Base-by-base conservation (phyloP, 352 stramenopile species). In the Peronospora farinosa region DNA sequence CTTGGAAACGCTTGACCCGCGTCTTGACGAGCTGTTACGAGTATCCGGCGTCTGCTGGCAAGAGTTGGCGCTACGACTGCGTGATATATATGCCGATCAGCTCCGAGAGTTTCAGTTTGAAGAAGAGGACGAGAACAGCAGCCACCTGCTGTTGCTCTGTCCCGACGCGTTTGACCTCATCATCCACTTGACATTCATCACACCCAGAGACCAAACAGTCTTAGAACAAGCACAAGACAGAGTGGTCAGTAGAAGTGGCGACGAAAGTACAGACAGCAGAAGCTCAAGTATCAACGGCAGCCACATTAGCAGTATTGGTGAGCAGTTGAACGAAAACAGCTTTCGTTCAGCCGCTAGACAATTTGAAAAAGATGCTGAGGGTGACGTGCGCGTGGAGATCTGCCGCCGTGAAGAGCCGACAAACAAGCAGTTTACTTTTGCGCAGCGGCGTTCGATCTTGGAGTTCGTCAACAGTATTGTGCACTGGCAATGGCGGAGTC, bases 401-500 rank as follows among this genome's bases (percentile, higher is more conserved):
- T 95, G 84, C 44, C 81, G 80, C 2, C 81, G 84, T 17, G 84
- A 95, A 43, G 84, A 92, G 51, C 76, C 84, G 2, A 58, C 57
- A 23, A 89, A 86, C 55, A 77, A 83, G 40, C 72, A 71, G 60
- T 89, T 95, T 54, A 89, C 81, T 13, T 75, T 84, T 15, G 73
- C 81, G 2, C 84, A 95, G 60, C 79, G 84, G 7, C 80, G 82
- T 15, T 82, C 82, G 25, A 88, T 95, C 54, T 71, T 74, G 2
- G 78, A 92, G 42, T 92, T 95, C 56, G 78, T 95, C 30, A 95
- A 95, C 59, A 83, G 66, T 52, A 84, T 92, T 40, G 78, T 92
- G 38, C 83, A 92, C 62, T 95, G 84, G 84, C 84, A 92, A 41
- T 95, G 84, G 84, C 73, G 77, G 11, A 85, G 72, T 59, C 68